Evolutionary conservation across 306 rosid genomes (phyloP).

Genomic region (Cicer arietinum): DNA sequence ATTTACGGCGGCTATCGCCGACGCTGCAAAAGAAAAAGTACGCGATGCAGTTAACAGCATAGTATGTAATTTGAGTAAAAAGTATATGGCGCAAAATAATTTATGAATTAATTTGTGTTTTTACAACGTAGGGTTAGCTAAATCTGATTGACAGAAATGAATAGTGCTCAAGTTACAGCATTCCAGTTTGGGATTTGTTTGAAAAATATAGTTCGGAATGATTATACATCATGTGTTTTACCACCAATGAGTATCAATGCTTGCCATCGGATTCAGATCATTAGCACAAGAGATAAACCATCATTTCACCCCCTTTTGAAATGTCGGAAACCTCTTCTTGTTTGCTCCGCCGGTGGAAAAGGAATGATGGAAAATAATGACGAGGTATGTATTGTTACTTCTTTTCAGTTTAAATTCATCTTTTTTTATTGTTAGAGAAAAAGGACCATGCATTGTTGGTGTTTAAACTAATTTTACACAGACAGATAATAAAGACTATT

Average conservation of each 20-base stretch:
- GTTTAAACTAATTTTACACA: no score
- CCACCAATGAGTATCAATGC: conserved; percentile 25
- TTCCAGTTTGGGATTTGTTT: conserved; percentile 45
- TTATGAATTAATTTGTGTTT: no score
- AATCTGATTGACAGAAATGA: conserved; percentile 51
- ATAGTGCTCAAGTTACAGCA: conserved; percentile 53
- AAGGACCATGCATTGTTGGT: no score
- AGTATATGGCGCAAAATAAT: no score
- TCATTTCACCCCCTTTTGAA: conserved; percentile 32
- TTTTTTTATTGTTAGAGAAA: neutral
- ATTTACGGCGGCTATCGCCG: neutral
- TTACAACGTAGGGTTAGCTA: conserved; percentile 20
- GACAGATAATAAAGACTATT: no score
- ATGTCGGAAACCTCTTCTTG: conserved; percentile 42
- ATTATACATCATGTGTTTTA: conserved; percentile 35
- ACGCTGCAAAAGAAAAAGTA: neutral
- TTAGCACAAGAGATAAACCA: conserved; percentile 29
- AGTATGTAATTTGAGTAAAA: conserved; percentile 37
- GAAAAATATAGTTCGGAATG: conserved; percentile 40
- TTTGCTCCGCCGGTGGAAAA: conserved; percentile 59
- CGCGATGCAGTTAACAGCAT: neutral
- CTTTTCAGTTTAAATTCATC: neutral
- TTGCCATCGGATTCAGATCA: conserved; percentile 1
- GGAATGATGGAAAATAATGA: conserved; percentile 53
- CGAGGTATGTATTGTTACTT: conserved; percentile 57